Percentiles rank a stretch among this genome's conserved stretches.
phyloP scores from a whole-genome alignment of 2,329 filamentous ascomycete species.

The Claviceps humidiphila region DNA sequence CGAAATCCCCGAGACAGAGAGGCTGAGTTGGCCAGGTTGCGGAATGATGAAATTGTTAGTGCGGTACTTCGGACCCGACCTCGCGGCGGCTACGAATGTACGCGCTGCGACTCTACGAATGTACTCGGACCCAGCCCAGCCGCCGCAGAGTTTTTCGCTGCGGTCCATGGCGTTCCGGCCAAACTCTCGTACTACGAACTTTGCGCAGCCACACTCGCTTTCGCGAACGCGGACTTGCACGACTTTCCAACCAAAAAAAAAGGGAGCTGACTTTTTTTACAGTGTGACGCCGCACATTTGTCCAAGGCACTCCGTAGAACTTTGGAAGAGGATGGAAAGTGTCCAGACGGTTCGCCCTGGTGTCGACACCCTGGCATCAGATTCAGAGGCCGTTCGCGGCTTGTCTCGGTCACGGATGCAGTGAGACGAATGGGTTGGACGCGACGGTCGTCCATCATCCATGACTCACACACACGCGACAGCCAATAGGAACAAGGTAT shows the following conservation, averaged over 20 bases:
- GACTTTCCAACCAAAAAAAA: not conserved
- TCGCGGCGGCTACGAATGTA: conserved; percentile 13
- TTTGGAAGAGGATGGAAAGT: no score
- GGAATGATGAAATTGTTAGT: conserved; percentile 23
- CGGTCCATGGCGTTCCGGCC: no score
- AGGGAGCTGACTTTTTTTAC: not conserved
- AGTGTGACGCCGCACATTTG: no score
- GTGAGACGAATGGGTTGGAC: conserved; percentile 13
- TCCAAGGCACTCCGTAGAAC: not conserved
- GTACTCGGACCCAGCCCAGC: conserved; percentile 16
- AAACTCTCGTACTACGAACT: no score
- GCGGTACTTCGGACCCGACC: conserved; percentile 19
- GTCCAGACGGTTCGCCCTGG: no score
- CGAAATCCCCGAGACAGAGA: not conserved
- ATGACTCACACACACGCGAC: conserved; percentile 16
- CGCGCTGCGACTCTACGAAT: no score
- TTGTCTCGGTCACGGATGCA: conserved; percentile 14
- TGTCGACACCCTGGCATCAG: no score
- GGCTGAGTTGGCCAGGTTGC: conserved; percentile 6
- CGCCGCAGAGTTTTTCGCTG: conserved; percentile 16
- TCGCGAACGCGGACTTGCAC: not conserved
- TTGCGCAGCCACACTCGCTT: no score
- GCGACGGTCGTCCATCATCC: conserved; percentile 12
- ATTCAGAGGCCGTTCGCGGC: conserved; percentile 16
- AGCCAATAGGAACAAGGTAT: not conserved